Base-by-base conservation (phyloP, 495 filamentous ascomycete species). In the Aspergillus sclerotiicarbonarius region DNA sequence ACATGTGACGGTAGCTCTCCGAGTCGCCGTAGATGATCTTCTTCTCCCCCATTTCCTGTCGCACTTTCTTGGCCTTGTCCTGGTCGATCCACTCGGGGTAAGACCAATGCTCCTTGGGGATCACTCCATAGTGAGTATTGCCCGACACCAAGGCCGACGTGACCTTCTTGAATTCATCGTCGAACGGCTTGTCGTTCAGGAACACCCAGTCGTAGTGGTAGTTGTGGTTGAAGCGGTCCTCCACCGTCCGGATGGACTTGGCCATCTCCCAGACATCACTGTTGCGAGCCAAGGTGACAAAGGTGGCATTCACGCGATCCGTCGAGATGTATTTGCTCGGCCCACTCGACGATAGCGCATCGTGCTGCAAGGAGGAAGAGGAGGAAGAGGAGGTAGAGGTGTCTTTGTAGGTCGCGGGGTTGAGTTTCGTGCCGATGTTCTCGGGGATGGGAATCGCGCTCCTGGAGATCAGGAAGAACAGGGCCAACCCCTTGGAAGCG, bases 181-280 rank as follows among this genome's bases (percentile, higher is more conserved):
- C 89, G 64, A 98, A 98, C 1, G 90, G 88, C 68, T 91, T 83
- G 69, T 98, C 94, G 71, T 98, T 98, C 61, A 98, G 73, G 78
- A 98, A 98, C 29, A 98, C 95, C 94, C 94, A 98, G 68, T 98
- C 94, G 72, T 98, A 98, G 77, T 97, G 87, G 73, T 88, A 98
- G 51, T 91, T 87, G 62, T 85, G 83, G 74, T 98, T 98, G 85
- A 98, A 98, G 61, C 94, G 88, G 69, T 98, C 94, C 75, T 98
- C 94, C 33, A 98, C 85, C 61, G 93, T 87, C 20, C 94, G 90
- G 67, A 98, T 98, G 8, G 91, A 95, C 65, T 89, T 86, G 21
- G 91, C 88, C 64, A 98, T 96, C 31, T 98, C 94, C 95, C 95
- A 98, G 41, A 97, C 71, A 70, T 98, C 94, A 31, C 78, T 78